Base-by-base conservation (phyloP, 1,139 yeast genomes). In the Protomyces arabidopsidicola region DNA sequence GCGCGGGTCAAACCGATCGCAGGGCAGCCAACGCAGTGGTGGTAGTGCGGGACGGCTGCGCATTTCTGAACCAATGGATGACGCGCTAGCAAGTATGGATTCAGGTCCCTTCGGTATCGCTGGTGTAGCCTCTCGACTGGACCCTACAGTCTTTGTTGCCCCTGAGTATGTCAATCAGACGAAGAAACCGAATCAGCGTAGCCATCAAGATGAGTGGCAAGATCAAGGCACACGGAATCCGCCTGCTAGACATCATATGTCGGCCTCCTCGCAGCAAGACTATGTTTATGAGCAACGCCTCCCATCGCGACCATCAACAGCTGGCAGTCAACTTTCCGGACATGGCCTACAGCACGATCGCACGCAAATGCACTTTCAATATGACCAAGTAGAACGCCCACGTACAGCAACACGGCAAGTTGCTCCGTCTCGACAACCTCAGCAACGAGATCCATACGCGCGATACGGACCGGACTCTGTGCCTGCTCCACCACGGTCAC, bases 1-100 rank as follows among this genome's bases (percentile, higher is more conserved):
- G 36, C 24, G 45, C 45, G 45, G 36, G 2, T 55, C 60, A 9
- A 35, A 14, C n/a, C 48, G 45, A 34, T 45, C 60, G 20, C 48
- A 42, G 22, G 48, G 22, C 14, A 42, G 48, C 18, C 22, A 42
- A n/a, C 20, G 12, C 1, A 36, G 42, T n/a, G 16, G 16, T n/a
- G 42, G 42, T 14, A 36, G 42, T 2, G 42, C 42, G 4, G 42
- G 42, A 36, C 16, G 42, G 42, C 42, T 14, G 42, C 42, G 42
- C 9, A n/a, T 36, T 2, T n/a, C 16, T 36, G 42, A 36, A 12
- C 42, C 42, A 1, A 4, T 14, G 16, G 16, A 12, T 2, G 42
- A 36, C 9, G 42, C 16, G 14, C 42, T 36, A 4, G 48, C 22
- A n/a, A 20, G 22, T 6, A 10, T 16, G 18, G 48, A 42, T 4